Evolutionary conservation across 208 protist genomes (phyloP).

Genomic region (Acanthamoeba divionensis): DNA sequence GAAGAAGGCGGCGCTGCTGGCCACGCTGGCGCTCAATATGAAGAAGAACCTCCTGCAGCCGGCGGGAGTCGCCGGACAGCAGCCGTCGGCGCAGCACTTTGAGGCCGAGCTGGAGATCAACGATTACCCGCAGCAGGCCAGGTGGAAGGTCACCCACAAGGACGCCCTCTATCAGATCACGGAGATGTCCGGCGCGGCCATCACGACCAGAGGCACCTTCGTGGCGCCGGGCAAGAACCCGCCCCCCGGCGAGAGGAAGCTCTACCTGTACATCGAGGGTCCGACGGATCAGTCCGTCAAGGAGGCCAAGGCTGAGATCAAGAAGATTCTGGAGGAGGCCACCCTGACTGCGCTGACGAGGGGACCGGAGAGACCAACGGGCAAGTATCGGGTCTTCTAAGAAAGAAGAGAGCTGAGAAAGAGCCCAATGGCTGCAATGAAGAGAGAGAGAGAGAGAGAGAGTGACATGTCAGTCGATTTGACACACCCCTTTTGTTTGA

Average conservation of each 20-base stretch:
- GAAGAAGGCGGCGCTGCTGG: background rate
- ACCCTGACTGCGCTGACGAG: background rate
- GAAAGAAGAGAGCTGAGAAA: background rate
- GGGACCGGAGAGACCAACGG: background rate
- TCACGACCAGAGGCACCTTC: slow-evolving; percentile 83
- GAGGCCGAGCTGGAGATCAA: slow-evolving; percentile 89
- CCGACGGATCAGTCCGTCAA: slow-evolving; percentile 65
- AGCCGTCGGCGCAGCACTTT: slow-evolving; percentile 56
- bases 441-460: slow-evolving; percentile 8
- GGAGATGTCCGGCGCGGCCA: slow-evolving; percentile 77
- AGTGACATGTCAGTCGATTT: too few relatives aligned
- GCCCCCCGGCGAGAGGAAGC: slow-evolving; percentile 82
- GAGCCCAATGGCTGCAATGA: background rate
- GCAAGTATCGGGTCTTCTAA: slow-evolving; percentile 39
- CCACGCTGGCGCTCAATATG: background rate
- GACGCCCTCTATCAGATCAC: slow-evolving; percentile 74
- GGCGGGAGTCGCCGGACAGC: background rate
- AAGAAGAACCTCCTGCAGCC: background rate
- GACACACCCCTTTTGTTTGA: too few relatives aligned
- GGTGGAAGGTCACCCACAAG: slow-evolving; percentile 84
- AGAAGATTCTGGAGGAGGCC: slow-evolving; percentile 30
- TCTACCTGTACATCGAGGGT: slow-evolving; percentile 87
- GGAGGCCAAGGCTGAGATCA: slow-evolving; percentile 58
- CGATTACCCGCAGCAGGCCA: slow-evolving; percentile 86
- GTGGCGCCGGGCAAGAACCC: slow-evolving; percentile 73